Evolutionary conservation across 192 early-diverging fungal genomes (phyloP).

Genomic region (Coemansia sp.): DNA sequence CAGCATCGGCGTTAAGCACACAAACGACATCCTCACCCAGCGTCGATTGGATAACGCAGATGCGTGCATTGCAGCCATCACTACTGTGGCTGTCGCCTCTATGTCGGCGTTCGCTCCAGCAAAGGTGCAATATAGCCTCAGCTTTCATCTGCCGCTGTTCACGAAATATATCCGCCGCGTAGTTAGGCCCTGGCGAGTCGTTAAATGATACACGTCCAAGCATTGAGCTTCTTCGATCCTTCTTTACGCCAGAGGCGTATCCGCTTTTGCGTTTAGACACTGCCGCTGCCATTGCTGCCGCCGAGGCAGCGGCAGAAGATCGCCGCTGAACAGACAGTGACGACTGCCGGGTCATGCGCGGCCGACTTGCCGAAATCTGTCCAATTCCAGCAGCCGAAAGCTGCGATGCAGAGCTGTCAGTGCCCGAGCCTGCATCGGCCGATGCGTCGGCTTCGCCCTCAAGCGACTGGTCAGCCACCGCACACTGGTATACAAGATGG

Average conservation of each 20-base stretch:
- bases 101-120: slow-evolving; percentile 34
- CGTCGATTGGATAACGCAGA: slow-evolving; percentile 37
- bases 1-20: slow-evolving; percentile 14
- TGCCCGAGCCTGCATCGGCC: not conserved
- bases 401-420: slow-evolving; percentile 13
- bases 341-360: slow-evolving; percentile 30
- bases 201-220: slow-evolving; percentile 46
- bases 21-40: slow-evolving; percentile 33
- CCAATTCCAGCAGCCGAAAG: slow-evolving; percentile 3
- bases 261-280: slow-evolving; percentile 37
- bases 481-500: slow-evolving; percentile 32
- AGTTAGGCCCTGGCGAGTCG: slow-evolving; percentile 46
- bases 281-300: slow-evolving; percentile 26
- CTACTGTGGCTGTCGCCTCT: slow-evolving; percentile 3
- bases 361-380: slow-evolving; percentile 27
- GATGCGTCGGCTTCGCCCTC: slow-evolving; percentile 12
- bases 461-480: slow-evolving; percentile 9
- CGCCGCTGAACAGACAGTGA: slow-evolving; percentile 49
- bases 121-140: slow-evolving; percentile 33
- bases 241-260: slow-evolving; percentile 29
- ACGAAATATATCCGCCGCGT: slow-evolving; percentile 40
- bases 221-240: slow-evolving; percentile 42
- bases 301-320: slow-evolving; percentile 29
- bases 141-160: slow-evolving; percentile 49
- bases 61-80: slow-evolving; percentile 7